Base-by-base conservation (phyloP, 2,329 filamentous ascomycete genomes). In the Aureobasidium sp. region DNA sequence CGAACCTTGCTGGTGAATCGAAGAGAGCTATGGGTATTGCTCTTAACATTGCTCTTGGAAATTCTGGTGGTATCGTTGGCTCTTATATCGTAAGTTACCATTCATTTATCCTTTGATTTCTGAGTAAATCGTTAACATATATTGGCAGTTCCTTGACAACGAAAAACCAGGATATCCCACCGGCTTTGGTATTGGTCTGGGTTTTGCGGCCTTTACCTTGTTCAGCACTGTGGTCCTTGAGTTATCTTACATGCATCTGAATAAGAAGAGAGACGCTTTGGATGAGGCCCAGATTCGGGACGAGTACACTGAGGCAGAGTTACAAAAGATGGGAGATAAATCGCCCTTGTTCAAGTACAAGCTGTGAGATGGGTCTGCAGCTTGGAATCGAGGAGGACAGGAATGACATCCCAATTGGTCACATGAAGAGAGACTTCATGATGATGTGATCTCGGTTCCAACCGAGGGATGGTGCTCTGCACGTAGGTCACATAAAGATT, bases 21-120 rank as follows among this genome's bases (percentile, higher is more conserved):
- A 84, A 84, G 75, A 76, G 81, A 60, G 79, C 77, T 39, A 80
- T 82, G 12, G 81, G 81, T 12, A 82, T 84, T 57, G 81, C 80
- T 26, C 81, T 83, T 76, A 80, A 82, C 64, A 77, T 82, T 42
- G 80, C 79, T 64, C 77, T 79, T 15, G 79, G 79, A 2, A 76
- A 77, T 13, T 39, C 76, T 8, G 71, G 70, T 1, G 77, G 77
- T 26, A 64, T 86, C 1, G 87, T 89, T 81, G 84, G 86, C 0
- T 86, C 84, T 4, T 89, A 89, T 61, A 75, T 75, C 64, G 44
- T 47, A 29, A 47, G 26, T 29, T 2, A 12, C 9, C 3, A 27
- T 1, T 29, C 26, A 5, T 15, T 1, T 5, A 17, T 2, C 26
- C 20, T 20, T 44, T 20, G 20, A 26, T 12, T 13, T 2, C 1